Evolutionary conservation across 345 rosid genomes (phyloP).

Genomic region (Tarenaya hassleriana): DNA sequence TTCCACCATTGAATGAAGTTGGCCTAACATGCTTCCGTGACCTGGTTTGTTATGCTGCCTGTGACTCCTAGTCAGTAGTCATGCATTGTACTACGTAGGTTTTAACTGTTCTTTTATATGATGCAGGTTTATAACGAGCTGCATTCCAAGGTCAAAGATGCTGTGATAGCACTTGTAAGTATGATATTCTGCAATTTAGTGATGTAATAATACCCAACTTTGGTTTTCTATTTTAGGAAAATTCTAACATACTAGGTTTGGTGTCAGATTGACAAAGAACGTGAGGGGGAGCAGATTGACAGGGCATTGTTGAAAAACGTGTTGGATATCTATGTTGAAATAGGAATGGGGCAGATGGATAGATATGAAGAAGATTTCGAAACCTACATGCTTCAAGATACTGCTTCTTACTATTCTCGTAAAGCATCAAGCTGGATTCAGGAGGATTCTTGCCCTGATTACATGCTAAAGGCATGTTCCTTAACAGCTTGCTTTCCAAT

Average conservation of each 20-base stretch:
- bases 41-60: constrained; percentile 39
- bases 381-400: constrained; percentile 54
- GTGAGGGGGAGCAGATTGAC: constrained; percentile 88
- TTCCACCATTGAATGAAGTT: constrained; percentile 76
- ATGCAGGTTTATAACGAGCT: constrained; percentile 57
- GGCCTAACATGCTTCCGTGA: constrained; percentile 82
- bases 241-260: constrained; percentile 8
- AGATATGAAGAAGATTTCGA: constrained; percentile 77
- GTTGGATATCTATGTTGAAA: constrained; percentile 69
- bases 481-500: constrained; percentile 4
- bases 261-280: constrained; percentile 73
- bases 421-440: constrained; percentile 85
- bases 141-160: constrained; percentile 51
- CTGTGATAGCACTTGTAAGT: constrained; percentile 65
- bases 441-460: constrained; percentile 74
- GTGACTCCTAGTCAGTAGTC: background rate
- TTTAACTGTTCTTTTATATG: background rate
- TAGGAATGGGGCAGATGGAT: constrained; percentile 74
- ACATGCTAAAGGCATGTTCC: constrained; percentile 64
- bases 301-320: constrained; percentile 71
- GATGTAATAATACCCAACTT: background rate
- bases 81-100: background rate
- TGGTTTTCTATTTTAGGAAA: constrained; percentile 1
- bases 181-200: constrained; percentile 1
- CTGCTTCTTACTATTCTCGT: constrained; percentile 70